Evolutionary conservation across 2,329 filamentous ascomycete species (phyloP), one percentile per base, ranked within the genome.

Genomic region (Parasarocladium wereldwijsianum): DNA sequence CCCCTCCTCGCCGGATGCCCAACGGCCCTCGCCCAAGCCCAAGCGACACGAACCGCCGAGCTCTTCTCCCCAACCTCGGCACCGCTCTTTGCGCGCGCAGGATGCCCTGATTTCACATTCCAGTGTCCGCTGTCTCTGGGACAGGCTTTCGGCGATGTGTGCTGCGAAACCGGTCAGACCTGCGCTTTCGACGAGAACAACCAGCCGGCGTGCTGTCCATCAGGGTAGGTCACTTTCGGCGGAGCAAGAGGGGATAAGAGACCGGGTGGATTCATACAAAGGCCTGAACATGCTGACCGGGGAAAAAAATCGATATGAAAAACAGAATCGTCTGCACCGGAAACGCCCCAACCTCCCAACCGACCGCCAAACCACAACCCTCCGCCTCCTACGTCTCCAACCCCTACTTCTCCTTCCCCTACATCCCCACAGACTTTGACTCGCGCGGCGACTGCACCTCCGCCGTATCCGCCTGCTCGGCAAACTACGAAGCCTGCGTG

Each of bases 381-480:
- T 42, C 51, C 2, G 53, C 54, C 13, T 67, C 66, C 19, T 70
- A 60, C 43, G 66, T 75, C 12, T 49, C 58, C 24, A 75, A 76
- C 44, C 40, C 53, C 16, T 73, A 65, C 47, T 76, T 73, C 45
- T 59, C 64, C 8, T 76, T 74, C 45, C 70, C 70, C 2, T 66
- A 67, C 41, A 58, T 71, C 30, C 50, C 57, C 26, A 70, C 64
- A 1, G 58, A 57, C 9, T 72, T 69, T 36, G 43, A 50, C 34
- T 61, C 72, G 39, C 46, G 51, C 12, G 62, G 51, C 10, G 59
- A 60, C 5, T 76, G 70, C 42, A 57, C 58, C 4, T 55, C 61
- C 0, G 70, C 68, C 11, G 50, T 63, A 27, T 50, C 45, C 23
- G 57, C 60, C 32, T 76, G 70, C 47, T 58, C 58, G 25, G 44